phyloP scores from a whole-genome alignment of 345 rosid genomes.

The Microcos paniculata region DNA sequence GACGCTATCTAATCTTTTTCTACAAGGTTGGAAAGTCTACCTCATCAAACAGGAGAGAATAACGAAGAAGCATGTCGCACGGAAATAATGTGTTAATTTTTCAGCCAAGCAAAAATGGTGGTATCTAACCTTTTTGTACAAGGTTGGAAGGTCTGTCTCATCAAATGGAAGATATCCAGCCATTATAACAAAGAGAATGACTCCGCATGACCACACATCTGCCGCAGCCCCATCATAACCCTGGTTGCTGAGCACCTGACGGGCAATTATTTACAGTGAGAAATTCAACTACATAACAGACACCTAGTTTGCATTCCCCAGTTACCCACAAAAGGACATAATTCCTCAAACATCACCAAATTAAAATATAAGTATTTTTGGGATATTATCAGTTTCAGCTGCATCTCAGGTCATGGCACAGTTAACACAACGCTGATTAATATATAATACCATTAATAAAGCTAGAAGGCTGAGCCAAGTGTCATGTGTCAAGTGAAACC shows the following conservation, averaged over 20 bases:
- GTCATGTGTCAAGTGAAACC: no score
- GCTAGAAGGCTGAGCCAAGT: no score
- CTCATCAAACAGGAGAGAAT: no score
- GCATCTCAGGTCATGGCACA: background rate
- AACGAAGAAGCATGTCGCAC: no score
- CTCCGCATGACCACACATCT: slow-evolving; percentile 96
- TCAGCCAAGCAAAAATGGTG: slow-evolving; percentile 6
- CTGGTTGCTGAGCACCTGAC: slow-evolving; percentile 55
- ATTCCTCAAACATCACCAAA: background rate
- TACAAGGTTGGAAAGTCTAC: no score
- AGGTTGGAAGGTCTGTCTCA: slow-evolving; percentile 71
- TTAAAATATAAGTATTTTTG: background rate
- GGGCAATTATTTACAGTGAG: slow-evolving; percentile 13
- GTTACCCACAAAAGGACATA: background rate
- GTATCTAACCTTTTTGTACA: slow-evolving; percentile 64
- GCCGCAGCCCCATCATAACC: slow-evolving; percentile 95
- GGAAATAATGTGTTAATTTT: background rate
- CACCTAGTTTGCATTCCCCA: background rate
- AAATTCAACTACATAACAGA: slow-evolving; percentile 4
- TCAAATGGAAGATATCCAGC: slow-evolving; percentile 89
- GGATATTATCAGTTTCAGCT: background rate
- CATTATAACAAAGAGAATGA: slow-evolving; percentile 78
- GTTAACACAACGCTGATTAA: background rate
- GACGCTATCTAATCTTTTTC: no score
- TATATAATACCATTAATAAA: no score